Conservation (phyloP, 148 eudicot species). For the Polygonum maritimum region DNA sequence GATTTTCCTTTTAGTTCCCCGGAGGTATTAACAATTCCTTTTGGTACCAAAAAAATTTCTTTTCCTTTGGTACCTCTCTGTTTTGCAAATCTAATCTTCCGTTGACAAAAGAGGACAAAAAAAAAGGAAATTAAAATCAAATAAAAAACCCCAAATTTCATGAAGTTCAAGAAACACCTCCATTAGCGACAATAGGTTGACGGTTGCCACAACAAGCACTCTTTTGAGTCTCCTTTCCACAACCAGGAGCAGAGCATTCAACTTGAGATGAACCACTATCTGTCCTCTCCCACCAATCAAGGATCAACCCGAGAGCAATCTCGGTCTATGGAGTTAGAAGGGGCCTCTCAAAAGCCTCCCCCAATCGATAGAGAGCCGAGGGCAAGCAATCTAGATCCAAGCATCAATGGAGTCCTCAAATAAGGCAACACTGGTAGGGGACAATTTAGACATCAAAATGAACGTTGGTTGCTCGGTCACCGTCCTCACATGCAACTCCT, state of each 20-base stretch:
- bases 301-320: conserved; percentile 82
- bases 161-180: background rate
- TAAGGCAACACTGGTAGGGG: conserved; percentile 60
- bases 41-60: too few relatives aligned
- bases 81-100: too few relatives aligned
- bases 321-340: conserved; percentile 81
- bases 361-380: conserved; percentile 92
- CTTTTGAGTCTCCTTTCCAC: conserved; percentile 26
- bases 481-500: too few relatives aligned
- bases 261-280: conserved; percentile 24
- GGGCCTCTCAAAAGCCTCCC: conserved; percentile 91
- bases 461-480: background rate
- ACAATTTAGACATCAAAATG: conserved; percentile 79
- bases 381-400: conserved; percentile 94
- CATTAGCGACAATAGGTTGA: background rate
- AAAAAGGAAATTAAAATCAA: too few relatives aligned
- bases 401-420: conserved; percentile 89
- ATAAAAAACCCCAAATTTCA: too few relatives aligned
- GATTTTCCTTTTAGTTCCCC: too few relatives aligned
- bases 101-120: too few relatives aligned
- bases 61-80: too few relatives aligned
- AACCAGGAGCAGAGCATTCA: conserved; percentile 35
- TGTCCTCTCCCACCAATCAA: conserved; percentile 91
- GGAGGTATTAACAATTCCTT: too few relatives aligned
- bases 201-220: conserved; percentile 13